Base-by-base conservation (phyloP, 1,284 basidiomycete genomes). In the Moniliella sp. region DNA sequence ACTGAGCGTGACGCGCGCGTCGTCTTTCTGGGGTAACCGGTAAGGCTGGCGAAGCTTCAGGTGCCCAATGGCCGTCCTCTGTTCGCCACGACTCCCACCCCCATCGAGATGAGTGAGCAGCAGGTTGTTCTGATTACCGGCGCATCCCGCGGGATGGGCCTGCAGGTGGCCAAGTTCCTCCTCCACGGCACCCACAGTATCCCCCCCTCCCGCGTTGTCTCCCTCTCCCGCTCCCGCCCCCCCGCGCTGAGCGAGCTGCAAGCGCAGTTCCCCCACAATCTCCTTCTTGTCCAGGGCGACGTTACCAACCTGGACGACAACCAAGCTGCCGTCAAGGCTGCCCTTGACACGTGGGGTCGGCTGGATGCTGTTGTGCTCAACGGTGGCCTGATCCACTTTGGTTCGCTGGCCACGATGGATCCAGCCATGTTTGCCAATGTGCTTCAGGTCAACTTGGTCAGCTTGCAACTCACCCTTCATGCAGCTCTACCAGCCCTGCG, bases 391-490 rank as follows among this genome's bases (percentile, higher is more conserved):
- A 59, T 82, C 21, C 68, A 66, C 26, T 42, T 36, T 33, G 39
- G 26, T 31, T 27, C 25, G 13, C 30, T 38, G 7, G 34, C 50
- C 36, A 31, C 11, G 65, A 65, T 31, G 61, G 56, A n/a, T 71
- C 75, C 75, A 66, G 48, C 61, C 7, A 67, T 4, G 0, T 49
- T 57, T 21, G 34, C 44, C 1, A 15, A 59, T 71, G 49, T 78
- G 76, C 61, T 67, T 32, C 76, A 83, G 45, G 64, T 80, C 62
- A 84, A 84, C 58, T 75, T 83, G 57, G 79, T 81, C 61, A 78
- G 78, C 1, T 65, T 81, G 25, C 61, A 83, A 30, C 67, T 70
- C 8, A 69, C 76, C 8, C 48, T 83, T 23, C 68, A 73, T 35
- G 65, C 67, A 3, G 63, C 72, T 3, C 62, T 82, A 3, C 78